Evolutionary conservation across 2,329 filamentous ascomycete species (phyloP), one percentile per base, ranked within the genome.

Genomic region (Botryotinia convoluta): DNA sequence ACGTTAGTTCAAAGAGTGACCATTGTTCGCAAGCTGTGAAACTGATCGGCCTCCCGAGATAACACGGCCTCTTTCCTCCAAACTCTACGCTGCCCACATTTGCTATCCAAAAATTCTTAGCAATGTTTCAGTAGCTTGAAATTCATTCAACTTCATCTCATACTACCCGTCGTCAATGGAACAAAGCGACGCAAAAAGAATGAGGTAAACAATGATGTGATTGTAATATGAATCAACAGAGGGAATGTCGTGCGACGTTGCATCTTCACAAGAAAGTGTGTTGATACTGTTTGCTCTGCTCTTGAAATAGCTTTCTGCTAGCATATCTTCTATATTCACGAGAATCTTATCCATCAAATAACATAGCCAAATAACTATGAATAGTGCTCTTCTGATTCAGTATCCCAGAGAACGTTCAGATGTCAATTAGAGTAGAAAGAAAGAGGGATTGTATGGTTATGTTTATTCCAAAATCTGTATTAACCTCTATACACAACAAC

Each of bases 371-470:
- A 59, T 20, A 2, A 8, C 14, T 59, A 8, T 32, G 29, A 18
- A 60, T 32, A 14, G 32, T 12, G 9, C 20, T 26, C 20, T 26
- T 22, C 32, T 0, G 10, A 14, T 26, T 60, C 9, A 4, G 2
- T 22, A 2, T 35, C 2, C 3, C 2, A 22, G 22, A 61, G 5
- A 14, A 14, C 5, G 2, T 1, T 6, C 12, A 26, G 8, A 4
- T 61, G 10, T n/a, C 20, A 39, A 39, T 35, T 14, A 14, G 35
- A 61, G 12, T 26, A 16, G 6, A 32, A 39, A 37, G 35, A 26
- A 16, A 26, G 2, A 2, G 2, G 5, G 22, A 2, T 16, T 8
- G 22, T 10, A 16, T 18, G 6, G 3, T 0, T 16, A 14, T 61
- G 1, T 3, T 9, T 39, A 2, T 39, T 61, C 0, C 6, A 16